phyloP scores from a whole-genome alignment of 768 basidiomycete genomes.

The Boletus reticulatus region DNA sequence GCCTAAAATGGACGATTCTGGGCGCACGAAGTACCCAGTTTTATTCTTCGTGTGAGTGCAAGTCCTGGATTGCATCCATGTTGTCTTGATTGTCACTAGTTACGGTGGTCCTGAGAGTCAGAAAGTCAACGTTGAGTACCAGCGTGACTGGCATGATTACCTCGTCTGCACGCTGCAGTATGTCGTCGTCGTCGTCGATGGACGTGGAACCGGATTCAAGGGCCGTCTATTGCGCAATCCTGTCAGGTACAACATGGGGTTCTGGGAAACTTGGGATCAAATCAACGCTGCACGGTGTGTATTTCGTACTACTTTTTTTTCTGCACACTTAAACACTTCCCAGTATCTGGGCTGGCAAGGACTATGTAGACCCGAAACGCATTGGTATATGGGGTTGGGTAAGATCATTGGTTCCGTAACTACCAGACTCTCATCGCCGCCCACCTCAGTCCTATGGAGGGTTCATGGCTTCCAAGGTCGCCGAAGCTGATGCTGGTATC shows the following conservation, averaged over 20 bases:
- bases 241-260: constrained; percentile 86
- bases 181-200: constrained; percentile 86
- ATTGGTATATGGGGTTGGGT: constrained; percentile 99
- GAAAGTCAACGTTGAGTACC: constrained; percentile 62
- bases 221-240: constrained; percentile 83
- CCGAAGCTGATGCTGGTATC: constrained; percentile 86
- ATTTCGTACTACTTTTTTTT: constrained; percentile 6
- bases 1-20: constrained; percentile 89
- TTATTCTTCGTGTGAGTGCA: constrained; percentile 73
- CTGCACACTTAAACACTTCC: background rate
- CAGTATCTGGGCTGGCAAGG: constrained; percentile 80
- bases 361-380: constrained; percentile 83
- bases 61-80: background rate
- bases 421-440: background rate
- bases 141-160: constrained; percentile 84
- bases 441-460: constrained; percentile 83
- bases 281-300: constrained; percentile 81
- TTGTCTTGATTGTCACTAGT: constrained; percentile 35
- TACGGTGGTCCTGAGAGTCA: constrained; percentile 94
- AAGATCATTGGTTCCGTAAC: constrained; percentile 27
- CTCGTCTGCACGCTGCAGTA: constrained; percentile 80
- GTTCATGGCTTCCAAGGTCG: constrained; percentile 91
- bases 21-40: constrained; percentile 94
- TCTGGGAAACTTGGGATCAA: constrained; percentile 88
- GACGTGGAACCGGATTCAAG: constrained; percentile 90